These are phyloP conservation scores for Pseudonitzschia multistriata DNA, from an alignment of 108 stramenopile genomes.

Conservation along the genomic window DNA sequence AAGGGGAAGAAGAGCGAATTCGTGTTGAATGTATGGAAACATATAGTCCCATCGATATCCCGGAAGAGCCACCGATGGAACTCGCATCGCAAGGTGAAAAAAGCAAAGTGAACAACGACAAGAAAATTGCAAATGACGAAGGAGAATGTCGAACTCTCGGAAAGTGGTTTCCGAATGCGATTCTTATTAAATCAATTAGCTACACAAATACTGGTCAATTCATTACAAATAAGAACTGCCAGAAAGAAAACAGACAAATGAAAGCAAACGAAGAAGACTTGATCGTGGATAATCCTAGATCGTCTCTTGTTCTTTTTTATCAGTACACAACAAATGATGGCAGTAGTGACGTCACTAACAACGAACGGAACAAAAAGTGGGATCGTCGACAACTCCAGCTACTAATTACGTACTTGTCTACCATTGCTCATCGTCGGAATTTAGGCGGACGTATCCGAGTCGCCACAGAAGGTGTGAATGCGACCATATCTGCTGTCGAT, in stretches of 20 bases:
- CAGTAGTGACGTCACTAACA: neutral
- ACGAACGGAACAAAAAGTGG: slow-evolving; percentile 38
- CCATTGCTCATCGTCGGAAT: slow-evolving; percentile 46
- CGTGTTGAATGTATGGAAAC: slow-evolving; percentile 12
- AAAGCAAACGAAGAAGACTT: slow-evolving; percentile 19
- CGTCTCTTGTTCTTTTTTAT: slow-evolving; percentile 77
- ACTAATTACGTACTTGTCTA: slow-evolving; percentile 53
- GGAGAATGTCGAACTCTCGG: slow-evolving; percentile 38
- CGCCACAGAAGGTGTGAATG: slow-evolving; percentile 78
- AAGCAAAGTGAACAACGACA: neutral
- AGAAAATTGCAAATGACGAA: slow-evolving; percentile 6
- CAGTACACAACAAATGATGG: slow-evolving; percentile 54
- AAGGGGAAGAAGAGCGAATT: slow-evolving; percentile 12
- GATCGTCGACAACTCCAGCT: slow-evolving; percentile 40
- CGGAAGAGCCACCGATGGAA: slow-evolving; percentile 7
- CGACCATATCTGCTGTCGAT: slow-evolving; percentile 64
- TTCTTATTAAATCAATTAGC: slow-evolving; percentile 62
- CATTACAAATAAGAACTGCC: slow-evolving; percentile 15
- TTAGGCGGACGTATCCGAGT: slow-evolving; percentile 84
- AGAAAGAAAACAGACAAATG: too few species aligned
- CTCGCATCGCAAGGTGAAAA: neutral
- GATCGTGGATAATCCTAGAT: slow-evolving; percentile 37
- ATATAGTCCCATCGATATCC: slow-evolving; percentile 8
- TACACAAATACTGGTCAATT: slow-evolving; percentile 53
- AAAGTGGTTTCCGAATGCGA: slow-evolving; percentile 87